phyloP scores from a whole-genome alignment of 2,329 filamentous ascomycete species.

The Cadophora gregata region DNA sequence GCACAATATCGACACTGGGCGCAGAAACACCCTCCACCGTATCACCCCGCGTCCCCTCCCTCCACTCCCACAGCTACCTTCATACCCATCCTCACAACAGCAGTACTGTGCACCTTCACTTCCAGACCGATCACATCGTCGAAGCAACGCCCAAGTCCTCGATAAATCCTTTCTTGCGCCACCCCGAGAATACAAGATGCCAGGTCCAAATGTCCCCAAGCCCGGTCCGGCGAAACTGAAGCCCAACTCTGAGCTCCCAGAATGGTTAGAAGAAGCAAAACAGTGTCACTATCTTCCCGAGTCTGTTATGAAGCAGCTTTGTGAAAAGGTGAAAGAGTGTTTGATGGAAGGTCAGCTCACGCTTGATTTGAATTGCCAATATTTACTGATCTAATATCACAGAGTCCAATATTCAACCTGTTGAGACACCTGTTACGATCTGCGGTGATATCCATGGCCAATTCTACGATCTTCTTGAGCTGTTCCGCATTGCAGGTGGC shows the following conservation, averaged over 20 bases:
- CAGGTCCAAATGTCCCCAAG: conserved; percentile 68
- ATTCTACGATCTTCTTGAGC: conserved; percentile 96
- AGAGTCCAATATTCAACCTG: conserved; percentile 99
- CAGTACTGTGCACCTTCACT: not conserved
- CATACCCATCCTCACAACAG: not conserved
- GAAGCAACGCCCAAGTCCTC: not conserved
- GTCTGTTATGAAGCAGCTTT: conserved; percentile 96
- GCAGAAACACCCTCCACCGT: not conserved
- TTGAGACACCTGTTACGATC: conserved; percentile 92
- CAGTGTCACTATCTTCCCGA: conserved; percentile 97
- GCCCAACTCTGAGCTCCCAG: conserved; percentile 84
- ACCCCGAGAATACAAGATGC: conserved; percentile 16
- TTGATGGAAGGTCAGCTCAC: conserved; percentile 85
- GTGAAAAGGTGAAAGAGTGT: conserved; percentile 98
- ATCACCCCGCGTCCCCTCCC: conserved; percentile 10
- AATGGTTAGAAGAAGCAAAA: conserved; percentile 97
- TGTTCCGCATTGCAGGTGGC: conserved; percentile 94
- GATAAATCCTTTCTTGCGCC: conserved; percentile 7
- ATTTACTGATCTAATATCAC: conserved; percentile 34
- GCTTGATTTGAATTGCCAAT: not conserved
- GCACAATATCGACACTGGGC: not conserved
- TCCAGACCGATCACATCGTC: not conserved
- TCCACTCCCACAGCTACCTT: conserved; percentile 10
- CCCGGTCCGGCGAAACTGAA: conserved; percentile 88
- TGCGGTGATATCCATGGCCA: conserved; percentile 99